A percentile compares a stretch with the other conserved stretches of the same genome.
phyloP scores from a whole-genome alignment of 305 asterid species.

The Fraxinus baroniana region DNA sequence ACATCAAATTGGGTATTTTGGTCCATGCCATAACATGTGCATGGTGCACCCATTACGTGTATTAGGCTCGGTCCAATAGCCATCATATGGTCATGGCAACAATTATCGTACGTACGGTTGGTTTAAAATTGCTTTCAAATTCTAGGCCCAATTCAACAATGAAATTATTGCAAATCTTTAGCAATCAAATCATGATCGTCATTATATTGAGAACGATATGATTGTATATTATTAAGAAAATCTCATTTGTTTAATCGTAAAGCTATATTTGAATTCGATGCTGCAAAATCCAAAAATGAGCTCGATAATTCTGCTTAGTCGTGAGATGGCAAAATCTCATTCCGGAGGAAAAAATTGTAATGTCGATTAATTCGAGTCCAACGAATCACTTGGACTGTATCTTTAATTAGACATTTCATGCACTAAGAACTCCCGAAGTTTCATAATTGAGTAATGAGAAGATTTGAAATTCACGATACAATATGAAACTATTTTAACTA shows the following conservation, averaged over 20 bases:
- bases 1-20: slow-evolving; percentile 25
- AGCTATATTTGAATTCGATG: not conserved
- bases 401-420: too few relatives aligned
- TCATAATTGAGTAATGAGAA: too few relatives aligned
- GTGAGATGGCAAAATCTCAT: not conserved
- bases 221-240: too few relatives aligned
- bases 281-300: too few relatives aligned
- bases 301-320: not conserved
- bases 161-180: not conserved
- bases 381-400: too few relatives aligned
- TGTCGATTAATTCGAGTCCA: too few relatives aligned
- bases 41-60: not conserved
- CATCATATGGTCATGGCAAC: not conserved
- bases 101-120: not conserved
- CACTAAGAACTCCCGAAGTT: too few relatives aligned
- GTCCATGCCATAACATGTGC: slow-evolving; percentile 17
- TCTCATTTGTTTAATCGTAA: not conserved
- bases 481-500: not conserved
- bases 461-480: too few relatives aligned
- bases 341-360: too few relatives aligned
- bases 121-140: not conserved
- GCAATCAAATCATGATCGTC: too few relatives aligned
- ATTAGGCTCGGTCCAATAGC: not conserved
- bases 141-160: not conserved
- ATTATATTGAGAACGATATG: not conserved